phyloP scores from a whole-genome alignment of 257 asterid species.

The Gentiana macrophylla region DNA sequence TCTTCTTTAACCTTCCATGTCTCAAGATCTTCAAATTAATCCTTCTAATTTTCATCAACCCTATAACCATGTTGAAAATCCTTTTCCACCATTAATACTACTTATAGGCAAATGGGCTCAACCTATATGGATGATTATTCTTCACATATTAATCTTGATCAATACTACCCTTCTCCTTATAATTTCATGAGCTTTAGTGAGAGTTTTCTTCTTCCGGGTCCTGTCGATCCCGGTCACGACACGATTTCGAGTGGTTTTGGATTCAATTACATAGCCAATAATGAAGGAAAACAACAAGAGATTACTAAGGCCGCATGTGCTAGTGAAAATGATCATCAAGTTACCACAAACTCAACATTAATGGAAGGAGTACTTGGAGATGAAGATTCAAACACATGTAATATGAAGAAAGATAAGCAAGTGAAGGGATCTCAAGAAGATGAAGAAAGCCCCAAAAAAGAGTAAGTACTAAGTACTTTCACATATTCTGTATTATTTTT shows the following conservation, averaged over 20 bases:
- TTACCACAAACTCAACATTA: slow-evolving; percentile 46
- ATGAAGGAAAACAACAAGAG: slow-evolving; percentile 20
- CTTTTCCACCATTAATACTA: slow-evolving; percentile 9
- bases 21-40: slow-evolving; percentile 36
- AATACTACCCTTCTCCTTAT: slow-evolving; percentile 10
- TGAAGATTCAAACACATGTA: slow-evolving; percentile 18
- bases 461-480: slow-evolving; percentile 21
- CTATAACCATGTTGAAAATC: slow-evolving; percentile 14
- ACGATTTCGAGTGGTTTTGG: slow-evolving; percentile 27
- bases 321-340: slow-evolving; percentile 24
- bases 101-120: slow-evolving; percentile 6
- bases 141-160: slow-evolving; percentile 1
- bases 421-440: slow-evolving; percentile 25
- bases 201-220: slow-evolving; percentile 29
- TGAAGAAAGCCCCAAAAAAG: slow-evolving; percentile 38
- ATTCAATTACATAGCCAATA: slow-evolving; percentile 14
- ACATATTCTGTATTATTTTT: neutral
- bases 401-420: slow-evolving; percentile 14
- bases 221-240: slow-evolving; percentile 7
- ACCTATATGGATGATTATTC: slow-evolving; percentile 9
- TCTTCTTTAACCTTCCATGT: slow-evolving; percentile 27
- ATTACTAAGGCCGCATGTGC: slow-evolving; percentile 7
- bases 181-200: slow-evolving; percentile 36
- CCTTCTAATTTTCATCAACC: slow-evolving; percentile 43
- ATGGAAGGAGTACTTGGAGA: slow-evolving; percentile 41